Evolutionary conservation across 164 flowering plant species (phyloP).

Genomic region (Stephania cephalantha): DNA sequence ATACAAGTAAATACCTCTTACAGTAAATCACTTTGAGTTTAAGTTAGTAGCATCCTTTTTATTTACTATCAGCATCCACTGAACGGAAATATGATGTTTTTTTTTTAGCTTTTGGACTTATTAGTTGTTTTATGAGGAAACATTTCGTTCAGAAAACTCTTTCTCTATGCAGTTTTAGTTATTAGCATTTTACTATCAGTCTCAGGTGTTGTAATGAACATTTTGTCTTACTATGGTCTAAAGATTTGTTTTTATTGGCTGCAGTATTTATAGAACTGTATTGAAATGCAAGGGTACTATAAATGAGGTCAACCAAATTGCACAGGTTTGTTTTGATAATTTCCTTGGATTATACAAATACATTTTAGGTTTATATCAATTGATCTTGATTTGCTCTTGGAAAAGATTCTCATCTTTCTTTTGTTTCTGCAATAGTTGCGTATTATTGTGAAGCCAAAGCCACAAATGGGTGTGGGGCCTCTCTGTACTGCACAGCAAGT

Average conservation of each 20-base stretch:
- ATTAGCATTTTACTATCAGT: background rate
- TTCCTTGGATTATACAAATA: constrained; percentile 3
- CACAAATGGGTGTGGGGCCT: constrained; percentile 70
- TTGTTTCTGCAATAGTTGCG: constrained; percentile 56
- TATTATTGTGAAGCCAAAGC: constrained; percentile 78
- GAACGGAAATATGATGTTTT: background rate
- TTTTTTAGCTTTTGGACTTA: background rate
- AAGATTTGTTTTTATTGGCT: constrained; percentile 4
- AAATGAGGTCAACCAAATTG: constrained; percentile 84
- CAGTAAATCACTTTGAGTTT: too few relatives aligned
- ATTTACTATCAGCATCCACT: too few relatives aligned
- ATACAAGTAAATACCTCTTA: too few relatives aligned
- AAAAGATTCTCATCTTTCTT: background rate
- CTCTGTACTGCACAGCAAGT: constrained; percentile 90
- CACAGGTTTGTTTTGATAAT: constrained; percentile 62
- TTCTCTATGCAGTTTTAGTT: background rate
- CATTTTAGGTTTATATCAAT: background rate
- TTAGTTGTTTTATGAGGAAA: background rate
- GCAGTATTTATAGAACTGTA: constrained; percentile 74
- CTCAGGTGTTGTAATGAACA: constrained; percentile 1
- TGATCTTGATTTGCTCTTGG: constrained; percentile 5
- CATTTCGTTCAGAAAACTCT: background rate
- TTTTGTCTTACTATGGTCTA: background rate
- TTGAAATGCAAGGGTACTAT: constrained; percentile 75
- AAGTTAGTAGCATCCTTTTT: too few relatives aligned